Conservation (phyloP, 2,329 filamentous ascomycete species). For the Stachybotrys chartarum region DNA sequence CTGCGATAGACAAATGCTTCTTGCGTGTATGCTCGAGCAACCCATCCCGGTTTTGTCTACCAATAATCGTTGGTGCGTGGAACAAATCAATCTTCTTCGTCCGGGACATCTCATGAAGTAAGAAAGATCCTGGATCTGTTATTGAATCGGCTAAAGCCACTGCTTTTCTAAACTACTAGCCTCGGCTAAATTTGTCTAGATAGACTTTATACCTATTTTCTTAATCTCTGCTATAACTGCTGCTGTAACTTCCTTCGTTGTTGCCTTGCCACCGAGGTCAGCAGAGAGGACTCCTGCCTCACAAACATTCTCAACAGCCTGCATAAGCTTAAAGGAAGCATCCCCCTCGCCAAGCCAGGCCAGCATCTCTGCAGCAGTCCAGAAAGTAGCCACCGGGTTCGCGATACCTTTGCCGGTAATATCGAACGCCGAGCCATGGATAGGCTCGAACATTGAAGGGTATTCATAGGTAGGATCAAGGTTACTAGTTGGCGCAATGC, state of each 20-base stretch:
- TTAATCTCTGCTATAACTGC: too few relatives aligned
- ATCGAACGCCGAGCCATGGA: slow-evolving; percentile 67
- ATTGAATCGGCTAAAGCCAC: too few relatives aligned
- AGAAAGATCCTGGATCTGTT: too few relatives aligned
- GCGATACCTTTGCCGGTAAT: slow-evolving; percentile 67
- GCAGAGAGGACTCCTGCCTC: slow-evolving; percentile 20
- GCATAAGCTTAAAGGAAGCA: slow-evolving; percentile 45
- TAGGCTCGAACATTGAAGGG: slow-evolving; percentile 55
- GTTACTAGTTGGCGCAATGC: slow-evolving; percentile 64
- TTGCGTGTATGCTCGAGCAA: too few relatives aligned
- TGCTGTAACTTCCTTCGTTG: slow-evolving; percentile 5
- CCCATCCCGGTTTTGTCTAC: too few relatives aligned
- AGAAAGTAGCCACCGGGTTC: slow-evolving; percentile 67
- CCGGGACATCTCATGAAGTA: too few relatives aligned
- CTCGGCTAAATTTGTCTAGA: too few relatives aligned
- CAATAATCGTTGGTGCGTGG: too few relatives aligned
- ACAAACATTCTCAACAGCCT: slow-evolving; percentile 54
- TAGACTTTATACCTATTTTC: too few relatives aligned
- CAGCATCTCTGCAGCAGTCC: slow-evolving; percentile 60
- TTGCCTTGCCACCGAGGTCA: slow-evolving; percentile 21
- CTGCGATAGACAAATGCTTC: too few relatives aligned
- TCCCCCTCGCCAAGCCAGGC: slow-evolving; percentile 15
- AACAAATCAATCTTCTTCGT: too few relatives aligned
- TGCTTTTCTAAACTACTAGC: too few relatives aligned
- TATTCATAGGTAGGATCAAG: slow-evolving; percentile 50